A percentile compares a stretch with the other conserved stretches of the same genome.
phyloP scores from a whole-genome alignment of 2,329 filamentous ascomycete species.

The Cladosporium sp. region DNA sequence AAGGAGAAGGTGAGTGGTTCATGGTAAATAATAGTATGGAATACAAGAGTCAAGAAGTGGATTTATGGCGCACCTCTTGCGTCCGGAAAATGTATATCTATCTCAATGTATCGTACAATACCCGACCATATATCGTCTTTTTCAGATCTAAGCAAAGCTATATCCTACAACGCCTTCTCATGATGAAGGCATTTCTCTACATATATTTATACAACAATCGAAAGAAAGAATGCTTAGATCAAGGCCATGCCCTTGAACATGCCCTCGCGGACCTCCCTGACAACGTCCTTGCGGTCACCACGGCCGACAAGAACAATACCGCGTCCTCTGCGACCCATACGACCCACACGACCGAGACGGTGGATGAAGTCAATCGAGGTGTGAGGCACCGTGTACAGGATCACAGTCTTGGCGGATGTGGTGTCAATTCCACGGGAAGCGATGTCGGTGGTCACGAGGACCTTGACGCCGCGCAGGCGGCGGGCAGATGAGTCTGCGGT shows the following conservation, averaged over 20 bases:
- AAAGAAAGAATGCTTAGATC: slow-evolving; percentile 32
- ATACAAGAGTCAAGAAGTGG: no score
- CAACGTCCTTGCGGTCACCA: slow-evolving; percentile 82
- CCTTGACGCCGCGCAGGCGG: slow-evolving; percentile 71
- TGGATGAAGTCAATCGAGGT: slow-evolving; percentile 98
- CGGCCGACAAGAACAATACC: slow-evolving; percentile 88
- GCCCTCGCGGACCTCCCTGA: slow-evolving; percentile 82
- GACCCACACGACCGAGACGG: slow-evolving; percentile 80
- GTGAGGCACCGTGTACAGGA: slow-evolving; percentile 96
- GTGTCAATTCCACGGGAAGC: slow-evolving; percentile 94
- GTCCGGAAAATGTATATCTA: no score
- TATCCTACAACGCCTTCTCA: no score
- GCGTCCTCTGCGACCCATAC: slow-evolving; percentile 85
- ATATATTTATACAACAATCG: no score
- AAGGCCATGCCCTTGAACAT: slow-evolving; percentile 49
- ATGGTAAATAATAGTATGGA: no score
- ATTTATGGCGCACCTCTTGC: no score
- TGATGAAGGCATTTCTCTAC: no score
- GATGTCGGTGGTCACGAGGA: slow-evolving; percentile 90
- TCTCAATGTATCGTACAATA: no score
- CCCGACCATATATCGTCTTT: no score
- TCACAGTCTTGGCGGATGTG: slow-evolving; percentile 80
- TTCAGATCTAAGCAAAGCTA: no score
- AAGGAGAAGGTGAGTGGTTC: no score
- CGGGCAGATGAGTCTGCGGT: slow-evolving; percentile 30